phyloP scores from a whole-genome alignment of 257 asterid species.

The Fraxinus americana region DNA sequence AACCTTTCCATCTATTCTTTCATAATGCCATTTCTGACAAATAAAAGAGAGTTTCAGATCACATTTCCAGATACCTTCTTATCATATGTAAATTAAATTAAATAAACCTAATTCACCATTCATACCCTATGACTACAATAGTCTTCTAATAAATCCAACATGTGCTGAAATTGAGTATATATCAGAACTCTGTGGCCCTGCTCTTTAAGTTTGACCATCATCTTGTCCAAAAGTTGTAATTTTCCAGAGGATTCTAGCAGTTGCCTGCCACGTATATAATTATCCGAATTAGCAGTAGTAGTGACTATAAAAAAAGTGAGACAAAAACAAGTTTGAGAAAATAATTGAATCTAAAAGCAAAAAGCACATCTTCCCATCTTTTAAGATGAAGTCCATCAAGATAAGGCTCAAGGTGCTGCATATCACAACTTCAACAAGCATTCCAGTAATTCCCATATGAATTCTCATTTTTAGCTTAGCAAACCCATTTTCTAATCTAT shows the following conservation, averaged over 20 bases:
- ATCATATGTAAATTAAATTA: constrained; percentile 1
- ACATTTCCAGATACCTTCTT: constrained; percentile 10
- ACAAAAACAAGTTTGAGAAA: no score
- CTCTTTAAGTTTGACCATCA: constrained; percentile 95
- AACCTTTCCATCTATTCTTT: constrained; percentile 96
- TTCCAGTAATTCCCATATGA: constrained; percentile 2
- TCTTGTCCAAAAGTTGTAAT: constrained; percentile 92
- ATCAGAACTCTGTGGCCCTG: constrained; percentile 95
- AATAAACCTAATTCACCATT: constrained; percentile 1
- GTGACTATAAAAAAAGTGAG: not conserved
- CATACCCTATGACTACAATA: constrained; percentile 80
- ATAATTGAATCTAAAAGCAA: not conserved
- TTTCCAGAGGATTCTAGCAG: constrained; percentile 92
- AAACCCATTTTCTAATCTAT: constrained; percentile 18
- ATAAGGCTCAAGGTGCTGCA: not conserved
- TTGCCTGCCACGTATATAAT: constrained; percentile 49
- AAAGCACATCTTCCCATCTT: not conserved
- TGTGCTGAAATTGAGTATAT: constrained; percentile 94
- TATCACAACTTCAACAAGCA: not conserved
- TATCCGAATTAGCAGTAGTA: not conserved
- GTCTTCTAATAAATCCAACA: constrained; percentile 94
- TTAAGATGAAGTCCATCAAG: not conserved
- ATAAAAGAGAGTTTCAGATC: constrained; percentile 29
- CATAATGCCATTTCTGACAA: constrained; percentile 83
- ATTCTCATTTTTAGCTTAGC: not conserved